These are phyloP conservation scores for Flagelloscypha sp. DNA, from an alignment of 768 basidiomycete species.

Conservation along the genomic window DNA sequence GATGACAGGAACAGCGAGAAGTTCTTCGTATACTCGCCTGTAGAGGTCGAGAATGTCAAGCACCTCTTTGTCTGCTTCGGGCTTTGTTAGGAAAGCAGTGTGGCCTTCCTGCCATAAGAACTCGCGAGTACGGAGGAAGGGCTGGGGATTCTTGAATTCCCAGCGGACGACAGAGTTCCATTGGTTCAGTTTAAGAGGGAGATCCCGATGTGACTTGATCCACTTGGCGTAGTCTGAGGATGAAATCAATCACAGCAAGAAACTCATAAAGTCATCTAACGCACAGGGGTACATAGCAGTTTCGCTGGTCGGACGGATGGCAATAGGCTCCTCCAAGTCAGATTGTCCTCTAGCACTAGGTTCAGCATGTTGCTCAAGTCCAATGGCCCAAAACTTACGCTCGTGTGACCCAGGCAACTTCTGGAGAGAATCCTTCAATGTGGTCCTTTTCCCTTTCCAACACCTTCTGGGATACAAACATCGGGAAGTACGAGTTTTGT, in stretches of 20 bases:
- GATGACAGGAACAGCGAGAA: slow-evolving; percentile 95
- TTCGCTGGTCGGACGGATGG: slow-evolving; percentile 96
- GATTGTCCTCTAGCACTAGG: slow-evolving; percentile 87
- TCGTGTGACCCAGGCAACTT: slow-evolving; percentile 99
- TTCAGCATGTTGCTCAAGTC: too few relatives aligned
- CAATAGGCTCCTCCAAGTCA: slow-evolving; percentile 94
- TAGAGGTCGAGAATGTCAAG: slow-evolving; percentile 93
- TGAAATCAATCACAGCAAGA: not conserved
- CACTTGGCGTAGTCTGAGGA: slow-evolving; percentile 90
- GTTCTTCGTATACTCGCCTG: slow-evolving; percentile 90
- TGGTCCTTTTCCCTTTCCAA: slow-evolving; percentile 97
- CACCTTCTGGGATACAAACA: slow-evolving; percentile 91
- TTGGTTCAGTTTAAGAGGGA: slow-evolving; percentile 94
- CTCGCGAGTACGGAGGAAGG: slow-evolving; percentile 97
- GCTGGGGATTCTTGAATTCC: slow-evolving; percentile 99
- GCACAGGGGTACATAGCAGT: slow-evolving; percentile 98
- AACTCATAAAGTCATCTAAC: too few relatives aligned
- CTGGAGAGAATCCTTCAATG: slow-evolving; percentile 98
- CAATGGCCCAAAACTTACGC: slow-evolving; percentile 56
- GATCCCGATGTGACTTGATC: slow-evolving; percentile 95
- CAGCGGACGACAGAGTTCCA: slow-evolving; percentile 99
- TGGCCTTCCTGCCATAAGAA: slow-evolving; percentile 99
- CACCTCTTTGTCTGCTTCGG: slow-evolving; percentile 88
- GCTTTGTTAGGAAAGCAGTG: slow-evolving; percentile 84
- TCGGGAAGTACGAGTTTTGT: slow-evolving; percentile 97